Percentiles rank a stretch among this genome's conserved stretches.
Evolutionary conservation across 495 filamentous ascomycete genomes (phyloP).

Genomic region (Tuber magnatum): DNA sequence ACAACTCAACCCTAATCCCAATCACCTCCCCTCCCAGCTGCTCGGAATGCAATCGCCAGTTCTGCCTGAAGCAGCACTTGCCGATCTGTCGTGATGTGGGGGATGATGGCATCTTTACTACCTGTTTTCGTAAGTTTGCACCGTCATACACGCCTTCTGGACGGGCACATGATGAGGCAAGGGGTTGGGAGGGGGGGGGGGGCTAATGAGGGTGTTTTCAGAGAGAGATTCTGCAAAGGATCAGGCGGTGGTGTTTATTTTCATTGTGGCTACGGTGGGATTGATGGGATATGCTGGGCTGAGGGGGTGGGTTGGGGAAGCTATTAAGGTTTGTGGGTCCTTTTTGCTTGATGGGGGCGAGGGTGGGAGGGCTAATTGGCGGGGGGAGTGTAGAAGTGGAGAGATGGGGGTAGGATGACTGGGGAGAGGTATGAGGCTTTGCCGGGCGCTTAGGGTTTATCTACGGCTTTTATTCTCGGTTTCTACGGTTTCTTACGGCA

Average conservation of each 20-base stretch:
- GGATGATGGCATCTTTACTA: conserved; percentile 79
- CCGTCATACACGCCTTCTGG: not conserved
- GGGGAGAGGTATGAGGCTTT: not conserved
- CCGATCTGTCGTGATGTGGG: conserved; percentile 80
- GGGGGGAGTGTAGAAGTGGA: not conserved
- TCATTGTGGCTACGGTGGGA: conserved; percentile 78
- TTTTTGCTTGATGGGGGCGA: not conserved
- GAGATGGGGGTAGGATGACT: not conserved
- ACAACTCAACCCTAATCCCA: conserved; percentile 82
- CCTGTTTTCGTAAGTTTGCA: conserved; percentile 67
- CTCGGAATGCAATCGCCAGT: conserved; percentile 81
- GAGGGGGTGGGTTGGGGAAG: conserved; percentile 37
- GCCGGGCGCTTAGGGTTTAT: not conserved
- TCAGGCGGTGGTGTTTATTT: conserved; percentile 82
- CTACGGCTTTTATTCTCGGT: not conserved
- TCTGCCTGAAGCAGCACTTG: conserved; percentile 76
- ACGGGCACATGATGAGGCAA: not conserved
- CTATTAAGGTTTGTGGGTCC: not conserved
- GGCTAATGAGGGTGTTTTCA: conserved; percentile 37
- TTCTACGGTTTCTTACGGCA: not conserved
- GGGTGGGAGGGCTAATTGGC: not conserved
- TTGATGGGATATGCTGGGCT: conserved; percentile 72
- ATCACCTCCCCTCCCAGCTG: conserved; percentile 51
- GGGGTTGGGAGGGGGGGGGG: conserved; percentile 11
- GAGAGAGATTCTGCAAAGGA: conserved; percentile 86